Evolutionary conservation across 148 eudicot genomes (phyloP).

Genomic region (Limonium bicolor): DNA sequence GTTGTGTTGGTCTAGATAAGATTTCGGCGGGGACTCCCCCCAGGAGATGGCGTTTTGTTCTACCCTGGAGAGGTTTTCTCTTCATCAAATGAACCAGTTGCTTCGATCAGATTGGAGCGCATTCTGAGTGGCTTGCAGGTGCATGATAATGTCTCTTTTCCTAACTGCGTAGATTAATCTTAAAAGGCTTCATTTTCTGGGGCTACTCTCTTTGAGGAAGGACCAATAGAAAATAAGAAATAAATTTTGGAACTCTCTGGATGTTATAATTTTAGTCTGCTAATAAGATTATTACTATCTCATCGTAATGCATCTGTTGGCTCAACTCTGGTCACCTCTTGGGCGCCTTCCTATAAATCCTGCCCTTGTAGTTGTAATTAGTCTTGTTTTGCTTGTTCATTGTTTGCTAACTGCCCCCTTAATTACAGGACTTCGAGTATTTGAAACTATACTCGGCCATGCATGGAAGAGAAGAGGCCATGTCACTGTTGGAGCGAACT

Average conservation of each 20-base stretch:
- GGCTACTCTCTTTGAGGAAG: too few relatives aligned
- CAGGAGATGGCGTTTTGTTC: slow-evolving; percentile 94
- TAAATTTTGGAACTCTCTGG: too few relatives aligned
- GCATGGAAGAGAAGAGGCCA: slow-evolving; percentile 74
- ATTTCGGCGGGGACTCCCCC: slow-evolving; percentile 97
- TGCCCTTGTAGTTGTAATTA: too few relatives aligned
- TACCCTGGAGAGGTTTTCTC: slow-evolving; percentile 97
- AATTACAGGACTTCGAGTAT: slow-evolving; percentile 82
- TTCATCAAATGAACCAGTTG: slow-evolving; percentile 76
- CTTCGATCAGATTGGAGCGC: slow-evolving; percentile 84
- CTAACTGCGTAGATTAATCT: too few relatives aligned
- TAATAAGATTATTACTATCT: too few relatives aligned
- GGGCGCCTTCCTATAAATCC: too few relatives aligned
- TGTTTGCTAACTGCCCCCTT: neutral
- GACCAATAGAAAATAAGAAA: too few relatives aligned
- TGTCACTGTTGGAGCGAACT: slow-evolving; percentile 59
- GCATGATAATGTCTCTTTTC: too few relatives aligned
- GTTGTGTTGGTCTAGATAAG: slow-evolving; percentile 32
- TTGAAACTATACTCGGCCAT: slow-evolving; percentile 75
- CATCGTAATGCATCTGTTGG: too few relatives aligned
- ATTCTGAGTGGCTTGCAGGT: slow-evolving; percentile 98
- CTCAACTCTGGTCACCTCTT: too few relatives aligned
- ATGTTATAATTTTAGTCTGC: too few relatives aligned
- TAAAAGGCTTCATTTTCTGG: too few relatives aligned
- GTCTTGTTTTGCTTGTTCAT: neutral